Evolutionary conservation across 345 rosid genomes (phyloP), one percentile per base, ranked within the genome.

Genomic region (Dimocarpus longan): DNA sequence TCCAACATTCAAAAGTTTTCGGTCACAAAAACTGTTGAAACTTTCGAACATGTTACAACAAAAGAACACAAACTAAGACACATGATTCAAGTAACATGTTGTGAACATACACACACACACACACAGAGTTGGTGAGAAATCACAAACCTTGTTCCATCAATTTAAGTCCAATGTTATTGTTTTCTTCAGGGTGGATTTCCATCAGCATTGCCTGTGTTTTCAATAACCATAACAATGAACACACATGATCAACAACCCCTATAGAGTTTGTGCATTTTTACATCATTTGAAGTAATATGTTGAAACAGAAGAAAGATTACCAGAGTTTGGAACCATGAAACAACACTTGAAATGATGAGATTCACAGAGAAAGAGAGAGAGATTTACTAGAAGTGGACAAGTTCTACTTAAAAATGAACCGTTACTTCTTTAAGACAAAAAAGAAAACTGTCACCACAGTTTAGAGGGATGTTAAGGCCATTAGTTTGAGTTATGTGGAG

Each of bases 131-230:
- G n/a, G 8, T 50, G n/a, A n/a, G 10, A 22, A 60, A 22, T 56
- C 24, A 21, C 32, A 0, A 21, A 82, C 85, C 82, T 80, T 56
- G 78, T 60, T 56, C 69, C 76, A 69, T 73, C 28, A 79, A 54
- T 71, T 26, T 21, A 56, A 57, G 70, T 56, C 15, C 46, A 1
- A 40, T 40, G 13, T 52, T 42, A 9, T 66, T 66, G 24, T 52
- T 52, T 15, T 52, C 18, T 66, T 64, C 59, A 15, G 26, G 22
- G 32, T 64, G 63, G n/a, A 73, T 37, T 73, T 6, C 52, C 79
- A 71, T 63, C 22, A 70, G 28, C 66, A 56, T 19, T 39, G 66
- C 42, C 40, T 5, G 59, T 9, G 28, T 50, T 71, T 71, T 19
- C 28, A 52, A 52, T 11, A 28, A 71, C 65, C 65, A n/a, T 19